Evolutionary conservation across 345 rosid species (phyloP).

Genomic region (rapeseed (Brassica napus)): Da-Ae NC_063447.1:55595001-55595500

Average conservation of each 20-base stretch:
- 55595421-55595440: constrained; percentile 57
- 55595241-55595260: background rate
- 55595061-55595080: background rate
- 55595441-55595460: constrained; percentile 80
- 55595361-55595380: constrained; percentile 79
- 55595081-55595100: background rate
- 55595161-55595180: background rate
- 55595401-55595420: constrained; percentile 73
- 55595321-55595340: constrained; percentile 62
- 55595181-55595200: background rate
- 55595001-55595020: constrained; percentile 27
- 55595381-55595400: constrained; percentile 87
- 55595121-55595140: background rate
- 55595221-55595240: background rate
- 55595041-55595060: background rate
- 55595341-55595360: constrained; percentile 62
- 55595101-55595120: too few species aligned
- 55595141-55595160: background rate
- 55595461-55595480: constrained; percentile 92
- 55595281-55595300: constrained; percentile 41
- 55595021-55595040: background rate
- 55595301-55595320: constrained; percentile 48
- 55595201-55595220: background rate
- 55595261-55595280: constrained; percentile 6
- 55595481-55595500: constrained; percentile 34